These are phyloP conservation scores for Salicornia ramosissima DNA, from an alignment of 148 eudicot genomes.

Conservation along the genomic window DNA sequence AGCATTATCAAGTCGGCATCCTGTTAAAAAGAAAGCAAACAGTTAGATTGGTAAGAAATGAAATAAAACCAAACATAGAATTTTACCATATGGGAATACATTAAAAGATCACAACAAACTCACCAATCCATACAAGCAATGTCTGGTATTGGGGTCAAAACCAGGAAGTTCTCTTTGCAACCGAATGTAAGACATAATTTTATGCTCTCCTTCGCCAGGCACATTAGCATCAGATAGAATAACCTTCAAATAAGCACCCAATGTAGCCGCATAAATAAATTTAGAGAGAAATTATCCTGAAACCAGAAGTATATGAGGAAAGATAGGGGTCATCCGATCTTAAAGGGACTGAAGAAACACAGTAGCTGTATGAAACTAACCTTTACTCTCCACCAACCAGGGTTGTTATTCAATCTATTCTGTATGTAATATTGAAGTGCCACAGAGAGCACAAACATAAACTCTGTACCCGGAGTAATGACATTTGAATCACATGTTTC, in stretches of 20 bases:
- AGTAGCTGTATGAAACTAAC: conserved; percentile 36
- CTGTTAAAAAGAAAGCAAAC: conserved; percentile 36
- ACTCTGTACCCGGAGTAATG: conserved; percentile 93
- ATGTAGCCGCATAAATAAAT: conserved; percentile 49
- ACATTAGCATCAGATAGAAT: conserved; percentile 97
- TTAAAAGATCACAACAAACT: conserved; percentile 27
- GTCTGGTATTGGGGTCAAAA: conserved; percentile 90
- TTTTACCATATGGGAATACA: not conserved
- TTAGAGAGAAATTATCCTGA: conserved; percentile 44
- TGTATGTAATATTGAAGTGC: conserved; percentile 93
- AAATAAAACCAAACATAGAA: not conserved
- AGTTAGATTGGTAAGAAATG: conserved; percentile 1
- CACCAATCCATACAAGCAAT: conserved; percentile 95
- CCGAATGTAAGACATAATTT: conserved; percentile 92
- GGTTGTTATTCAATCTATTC: conserved; percentile 60
- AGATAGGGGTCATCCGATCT: conserved; percentile 39
- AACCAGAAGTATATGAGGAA: conserved; percentile 34
- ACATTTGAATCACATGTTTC: conserved; percentile 97
- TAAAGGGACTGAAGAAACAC: conserved; percentile 19
- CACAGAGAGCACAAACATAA: conserved; percentile 84
- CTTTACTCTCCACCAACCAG: conserved; percentile 85
- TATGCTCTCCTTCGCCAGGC: conserved; percentile 99
- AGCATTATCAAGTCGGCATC: conserved; percentile 98
- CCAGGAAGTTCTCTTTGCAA: conserved; percentile 86
- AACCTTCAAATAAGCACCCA: conserved; percentile 86